Base-by-base conservation (phyloP, 2,329 filamentous ascomycete genomes). In the Pseudogymnoascus verrucosus region DNA sequence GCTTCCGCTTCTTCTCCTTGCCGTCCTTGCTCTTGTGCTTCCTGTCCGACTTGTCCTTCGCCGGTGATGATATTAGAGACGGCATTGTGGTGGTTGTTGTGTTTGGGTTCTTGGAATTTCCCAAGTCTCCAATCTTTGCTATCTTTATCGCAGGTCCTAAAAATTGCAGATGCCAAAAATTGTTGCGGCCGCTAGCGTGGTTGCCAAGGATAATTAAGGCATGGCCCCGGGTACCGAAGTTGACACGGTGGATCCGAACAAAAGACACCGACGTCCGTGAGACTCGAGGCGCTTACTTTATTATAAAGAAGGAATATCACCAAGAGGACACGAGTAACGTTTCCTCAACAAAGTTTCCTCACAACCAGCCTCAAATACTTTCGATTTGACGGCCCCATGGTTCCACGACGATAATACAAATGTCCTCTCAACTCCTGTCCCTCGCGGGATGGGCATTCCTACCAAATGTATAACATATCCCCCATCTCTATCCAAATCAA, bases 391-490 rank as follows among this genome's bases (percentile, higher is more conserved):
- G 31, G 14, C 47, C 34, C 10, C 39, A 31, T 62, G 47, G 10
- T 57, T 34, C n/a, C 47, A 7, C 40, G 42, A 5, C 31, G 7
- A 21, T 63, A 63, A n/a, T 51, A 63, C 31, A 3, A 3, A 61
- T 64, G 64, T 57, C 62, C 11, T 26, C 39, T 36, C 68, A 69
- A 36, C 70, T 85, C 39, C 71, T 86, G 39, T 84, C 84, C 26
- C 78, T 83, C 60, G 76, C 80, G 59, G 84, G 83, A 62, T 88
- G 85, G 85, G 80, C 82, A 51, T 80, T 87, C 71, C 78, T 88
- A 26, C 85, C 85, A 65, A 80, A 80, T 68, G 84, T 86, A 77
- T 72, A 80, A 65, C 37, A 47, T 64, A 67, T 69, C 59, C 47
- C 64, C 21, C 21, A 21, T 21, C 14, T 19, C n/a, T 36, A 34